Conservation (phyloP, 2,329 filamentous ascomycete species). For the Ophiostoma novo-ulmi region DNA sequence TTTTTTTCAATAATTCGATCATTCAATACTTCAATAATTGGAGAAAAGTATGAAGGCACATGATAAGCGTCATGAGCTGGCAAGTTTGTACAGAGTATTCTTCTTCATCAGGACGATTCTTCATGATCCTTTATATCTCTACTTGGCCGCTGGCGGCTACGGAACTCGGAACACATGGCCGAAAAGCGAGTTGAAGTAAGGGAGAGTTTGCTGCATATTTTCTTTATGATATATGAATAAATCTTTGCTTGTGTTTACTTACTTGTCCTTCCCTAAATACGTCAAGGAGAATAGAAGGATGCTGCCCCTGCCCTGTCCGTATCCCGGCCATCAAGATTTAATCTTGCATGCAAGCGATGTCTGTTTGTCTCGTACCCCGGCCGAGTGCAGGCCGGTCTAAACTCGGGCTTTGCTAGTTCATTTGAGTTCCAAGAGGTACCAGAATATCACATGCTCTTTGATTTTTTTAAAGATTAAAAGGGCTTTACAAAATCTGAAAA, state of each 20-base stretch:
- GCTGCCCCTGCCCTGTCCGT: background rate
- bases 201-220: background rate
- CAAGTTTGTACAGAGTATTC: no score
- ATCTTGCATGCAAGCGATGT: slow-evolving; percentile 10
- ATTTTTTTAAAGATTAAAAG: no score
- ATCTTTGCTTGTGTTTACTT: background rate
- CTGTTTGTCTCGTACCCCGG: background rate
- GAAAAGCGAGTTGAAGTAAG: background rate
- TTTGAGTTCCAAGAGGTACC: no score
- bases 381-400: background rate
- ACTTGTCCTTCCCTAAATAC: no score
- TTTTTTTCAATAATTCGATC: background rate
- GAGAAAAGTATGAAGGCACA: no score
- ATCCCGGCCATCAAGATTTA: slow-evolving; percentile 1
- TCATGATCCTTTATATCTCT: background rate
- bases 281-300: background rate
- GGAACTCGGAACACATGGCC: background rate
- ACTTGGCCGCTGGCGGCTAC: background rate
- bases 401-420: background rate
- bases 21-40: background rate
- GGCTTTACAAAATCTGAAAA: background rate
- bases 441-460: no score
- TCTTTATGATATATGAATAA: background rate
- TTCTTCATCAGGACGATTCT: background rate
- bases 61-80: background rate